Evolutionary conservation across 257 asterid species (phyloP).

Genomic region (Nicotiana knightiana): DNA sequence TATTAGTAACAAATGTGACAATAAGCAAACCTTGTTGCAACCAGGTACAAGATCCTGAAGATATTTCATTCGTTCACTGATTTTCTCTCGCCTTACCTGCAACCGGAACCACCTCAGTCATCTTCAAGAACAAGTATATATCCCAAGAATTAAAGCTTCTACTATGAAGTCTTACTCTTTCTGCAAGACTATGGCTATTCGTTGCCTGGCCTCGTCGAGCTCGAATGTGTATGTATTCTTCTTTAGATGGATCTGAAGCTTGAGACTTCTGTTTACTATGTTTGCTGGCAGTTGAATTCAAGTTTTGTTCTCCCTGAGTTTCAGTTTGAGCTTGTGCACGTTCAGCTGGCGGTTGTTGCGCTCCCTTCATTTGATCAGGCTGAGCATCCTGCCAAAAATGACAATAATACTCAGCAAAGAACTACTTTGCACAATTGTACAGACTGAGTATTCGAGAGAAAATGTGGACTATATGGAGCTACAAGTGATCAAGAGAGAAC

Average conservation of each 20-base stretch:
- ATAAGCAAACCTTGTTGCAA: conserved; percentile 72
- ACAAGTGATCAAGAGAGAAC: background rate
- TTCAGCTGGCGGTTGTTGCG: conserved; percentile 28
- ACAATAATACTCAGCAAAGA: background rate
- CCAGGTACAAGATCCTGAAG: conserved; percentile 99
- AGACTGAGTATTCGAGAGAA: no score
- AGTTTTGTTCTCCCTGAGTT: conserved; percentile 40
- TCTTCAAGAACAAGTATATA: conserved; percentile 1
- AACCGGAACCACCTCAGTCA: conserved; percentile 5
- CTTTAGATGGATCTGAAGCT: conserved; percentile 73
- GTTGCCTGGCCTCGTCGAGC: conserved; percentile 98
- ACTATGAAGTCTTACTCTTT: conserved; percentile 53
- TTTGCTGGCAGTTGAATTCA: conserved; percentile 30
- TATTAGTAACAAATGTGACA: background rate
- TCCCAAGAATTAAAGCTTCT: background rate
- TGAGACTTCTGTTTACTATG: conserved; percentile 60
- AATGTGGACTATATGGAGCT: no score
- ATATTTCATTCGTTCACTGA: conserved; percentile 95
- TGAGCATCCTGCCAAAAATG: conserved; percentile 39
- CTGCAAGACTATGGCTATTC: conserved; percentile 98
- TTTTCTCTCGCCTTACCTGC: conserved; percentile 94
- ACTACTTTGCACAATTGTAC: background rate
- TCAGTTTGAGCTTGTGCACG: conserved; percentile 30
- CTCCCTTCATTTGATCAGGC: conserved; percentile 33
- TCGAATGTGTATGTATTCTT: conserved; percentile 80